A percentile compares a stretch with the other conserved stretches of the same genome.
These are phyloP conservation scores for Yamadazyma trypodendri DNA, from an alignment of 1,139 yeast genomes.

Conservation along the genomic window DNA sequence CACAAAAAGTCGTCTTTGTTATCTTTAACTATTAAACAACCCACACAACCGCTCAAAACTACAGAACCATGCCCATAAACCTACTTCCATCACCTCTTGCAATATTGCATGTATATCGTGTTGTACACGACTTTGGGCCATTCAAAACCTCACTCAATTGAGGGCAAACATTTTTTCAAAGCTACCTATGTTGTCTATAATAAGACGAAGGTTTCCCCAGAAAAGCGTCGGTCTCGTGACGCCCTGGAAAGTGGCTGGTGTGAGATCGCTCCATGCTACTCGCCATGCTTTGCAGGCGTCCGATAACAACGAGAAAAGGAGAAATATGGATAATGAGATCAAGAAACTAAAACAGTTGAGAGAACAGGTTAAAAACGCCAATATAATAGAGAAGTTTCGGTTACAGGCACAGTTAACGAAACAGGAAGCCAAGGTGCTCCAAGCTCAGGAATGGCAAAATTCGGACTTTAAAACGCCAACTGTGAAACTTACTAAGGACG, in stretches of 20 bases:
- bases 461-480: constrained; percentile 22
- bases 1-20: too few relatives aligned
- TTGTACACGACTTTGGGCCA: background rate
- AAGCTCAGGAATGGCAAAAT: constrained; percentile 22
- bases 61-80: too few relatives aligned
- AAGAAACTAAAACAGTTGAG: constrained; percentile 22
- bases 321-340: constrained; percentile 21
- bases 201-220: constrained; percentile 6
- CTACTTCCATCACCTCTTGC: too few relatives aligned
- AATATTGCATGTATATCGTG: too few relatives aligned
- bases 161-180: constrained; percentile 7
- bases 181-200: constrained; percentile 7
- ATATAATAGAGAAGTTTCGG: constrained; percentile 26
- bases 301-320: constrained; percentile 6
- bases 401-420: constrained; percentile 24
- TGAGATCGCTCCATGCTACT: constrained; percentile 8
- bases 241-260: background rate
- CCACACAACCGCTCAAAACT: too few relatives aligned
- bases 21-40: too few relatives aligned
- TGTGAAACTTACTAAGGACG: constrained; percentile 20
- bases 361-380: constrained; percentile 23
- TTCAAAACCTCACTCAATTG: constrained; percentile 3
- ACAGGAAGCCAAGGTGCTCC: constrained; percentile 26
- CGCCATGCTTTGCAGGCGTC: constrained; percentile 1
- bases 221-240: background rate